Evolutionary conservation across 495 filamentous ascomycete species (phyloP), one percentile per base, ranked within the genome.

Genomic region (Aspergillus asperescens): DNA sequence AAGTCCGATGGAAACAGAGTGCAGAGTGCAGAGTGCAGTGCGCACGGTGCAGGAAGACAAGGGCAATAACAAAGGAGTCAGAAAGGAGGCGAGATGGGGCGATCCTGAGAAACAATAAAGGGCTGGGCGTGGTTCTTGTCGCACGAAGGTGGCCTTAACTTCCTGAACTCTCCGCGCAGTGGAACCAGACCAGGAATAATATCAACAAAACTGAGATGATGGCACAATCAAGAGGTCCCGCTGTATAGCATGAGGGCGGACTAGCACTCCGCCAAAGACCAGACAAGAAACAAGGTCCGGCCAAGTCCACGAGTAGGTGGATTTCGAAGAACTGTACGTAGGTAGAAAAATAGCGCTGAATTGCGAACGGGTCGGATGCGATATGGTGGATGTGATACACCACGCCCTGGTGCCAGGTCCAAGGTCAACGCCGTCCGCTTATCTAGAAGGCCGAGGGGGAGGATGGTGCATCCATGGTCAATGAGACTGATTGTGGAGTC

Each of bases 31-130:
- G 16, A 47, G n/a, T n/a, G n/a, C n/a, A n/a, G n/a, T n/a, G n/a
- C n/a, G n/a, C n/a, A n/a, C n/a, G n/a, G n/a, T n/a, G n/a, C 6
- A 35, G 20, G 49, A 67, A 61, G 9, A 58, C 66, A 39, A 63
- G 68, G 59, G 7, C 27, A 38, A 32, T 52, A 43, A 39, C 40
- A 55, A 42, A 42, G 39, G 28, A 51, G 39, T 38, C 39, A 46
- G 45, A 50, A 34, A 38, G 42, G 43, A 49, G 40, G 50, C 39
- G 47, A 22, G 25, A 39, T 41, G 22, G 44, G 44, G 44, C 44
- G 38, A 44, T 32, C 23, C 15, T 51, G 31, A 42, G 39, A 32
- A 52, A 51, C 34, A 59, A 50, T 50, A 48, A 52, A 39, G 42
- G 44, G 38, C 29, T 29, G 29, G 29, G 28, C 44, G 16, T 32